phyloP scores from a whole-genome alignment of 2,329 filamentous ascomycete genomes.

The Helminthosporium solani region DNA sequence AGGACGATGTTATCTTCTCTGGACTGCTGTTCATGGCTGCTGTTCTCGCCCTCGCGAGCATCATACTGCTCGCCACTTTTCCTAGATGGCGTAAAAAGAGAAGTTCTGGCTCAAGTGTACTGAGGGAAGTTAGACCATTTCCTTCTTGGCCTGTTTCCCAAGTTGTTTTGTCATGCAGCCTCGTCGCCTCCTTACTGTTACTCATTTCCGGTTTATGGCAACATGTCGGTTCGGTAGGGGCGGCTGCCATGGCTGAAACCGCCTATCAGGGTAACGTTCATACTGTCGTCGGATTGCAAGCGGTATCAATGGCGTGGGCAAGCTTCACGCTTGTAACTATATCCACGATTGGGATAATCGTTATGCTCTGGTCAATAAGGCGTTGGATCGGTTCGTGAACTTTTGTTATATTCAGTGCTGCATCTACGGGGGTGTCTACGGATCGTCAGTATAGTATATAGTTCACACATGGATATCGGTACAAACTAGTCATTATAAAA shows the following conservation, averaged over 20 bases:
- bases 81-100: constrained; percentile 90
- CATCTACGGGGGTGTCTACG: no score
- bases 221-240: constrained; percentile 90
- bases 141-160: constrained; percentile 85
- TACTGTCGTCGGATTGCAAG: constrained; percentile 80
- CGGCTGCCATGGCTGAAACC: constrained; percentile 84
- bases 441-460: no score
- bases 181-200: constrained; percentile 60
- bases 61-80: constrained; percentile 87
- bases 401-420: no score
- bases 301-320: constrained; percentile 95
- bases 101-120: constrained; percentile 67
- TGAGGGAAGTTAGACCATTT: constrained; percentile 84
- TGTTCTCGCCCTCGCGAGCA: constrained; percentile 87
- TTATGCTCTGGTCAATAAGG: neutral
- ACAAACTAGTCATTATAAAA: no score
- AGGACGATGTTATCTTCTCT: constrained; percentile 93
- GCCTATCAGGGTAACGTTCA: constrained; percentile 80
- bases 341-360: neutral
- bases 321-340: constrained; percentile 73
- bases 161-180: constrained; percentile 83
- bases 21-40: constrained; percentile 96
- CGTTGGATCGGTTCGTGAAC: no score
- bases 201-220: constrained; percentile 71
- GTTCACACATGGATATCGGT: no score